Conservation (phyloP, 2,329 filamentous ascomycete genomes). For the Dactylellina drechsleri region DNA sequence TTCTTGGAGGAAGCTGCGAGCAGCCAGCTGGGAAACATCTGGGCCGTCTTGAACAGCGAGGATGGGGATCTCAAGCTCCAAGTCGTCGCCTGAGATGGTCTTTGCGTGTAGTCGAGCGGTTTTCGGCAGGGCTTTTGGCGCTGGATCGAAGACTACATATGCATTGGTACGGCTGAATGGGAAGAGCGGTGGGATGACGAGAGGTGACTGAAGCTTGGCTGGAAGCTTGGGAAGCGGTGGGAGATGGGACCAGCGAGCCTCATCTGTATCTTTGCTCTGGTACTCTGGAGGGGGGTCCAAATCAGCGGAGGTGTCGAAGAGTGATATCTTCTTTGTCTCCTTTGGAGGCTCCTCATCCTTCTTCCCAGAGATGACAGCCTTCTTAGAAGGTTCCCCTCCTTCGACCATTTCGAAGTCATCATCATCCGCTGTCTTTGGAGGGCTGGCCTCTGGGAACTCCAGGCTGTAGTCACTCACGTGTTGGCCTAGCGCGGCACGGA, state of each 20-base stretch:
- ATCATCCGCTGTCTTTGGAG: constrained; percentile 6
- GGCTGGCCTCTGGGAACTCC: constrained; percentile 29
- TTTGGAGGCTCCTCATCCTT: constrained; percentile 35
- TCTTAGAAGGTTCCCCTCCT: constrained; percentile 56
- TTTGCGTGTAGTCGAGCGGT: constrained; percentile 68
- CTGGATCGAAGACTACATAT: constrained; percentile 72
- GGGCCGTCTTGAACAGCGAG: constrained; percentile 59
- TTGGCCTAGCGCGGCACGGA: constrained; percentile 75
- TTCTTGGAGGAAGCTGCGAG: constrained; percentile 74
- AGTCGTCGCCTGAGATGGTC: constrained; percentile 61
- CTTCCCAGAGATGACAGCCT: constrained; percentile 29
- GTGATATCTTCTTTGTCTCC: constrained; percentile 66
- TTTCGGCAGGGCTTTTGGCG: constrained; percentile 68
- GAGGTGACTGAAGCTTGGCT: constrained; percentile 72
- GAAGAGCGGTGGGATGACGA: constrained; percentile 72
- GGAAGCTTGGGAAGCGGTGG: constrained; percentile 67
- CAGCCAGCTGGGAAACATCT: constrained; percentile 71
- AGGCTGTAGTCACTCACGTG: constrained; percentile 68
- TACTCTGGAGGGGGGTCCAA: constrained; percentile 62
- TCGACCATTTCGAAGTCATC: constrained; percentile 60
- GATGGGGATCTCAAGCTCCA: constrained; percentile 74
- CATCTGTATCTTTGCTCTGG: constrained; percentile 32
- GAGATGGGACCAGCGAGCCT: constrained; percentile 43
- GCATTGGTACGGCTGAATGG: constrained; percentile 73
- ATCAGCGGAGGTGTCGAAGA: constrained; percentile 68